These are phyloP conservation scores for Verbascum thapsus DNA, from an alignment of 257 asterid species.

Conservation along the genomic window DNA sequence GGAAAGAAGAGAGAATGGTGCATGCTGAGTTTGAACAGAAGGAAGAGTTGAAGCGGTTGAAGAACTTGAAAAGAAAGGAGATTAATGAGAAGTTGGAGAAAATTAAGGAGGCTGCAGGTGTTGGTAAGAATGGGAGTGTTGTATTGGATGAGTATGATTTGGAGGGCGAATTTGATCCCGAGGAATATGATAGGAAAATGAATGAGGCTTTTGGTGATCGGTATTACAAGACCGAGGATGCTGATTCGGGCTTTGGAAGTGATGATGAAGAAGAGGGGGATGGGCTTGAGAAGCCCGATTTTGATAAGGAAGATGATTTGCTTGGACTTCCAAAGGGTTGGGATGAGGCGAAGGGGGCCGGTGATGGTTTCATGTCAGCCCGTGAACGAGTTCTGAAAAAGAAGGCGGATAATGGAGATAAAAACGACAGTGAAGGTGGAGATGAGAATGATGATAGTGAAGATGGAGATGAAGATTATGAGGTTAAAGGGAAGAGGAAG, in stretches of 20 bases:
- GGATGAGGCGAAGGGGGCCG: slow-evolving; percentile 46
- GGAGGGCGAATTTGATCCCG: slow-evolving; percentile 79
- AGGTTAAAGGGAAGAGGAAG: slow-evolving; percentile 45
- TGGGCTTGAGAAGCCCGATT: slow-evolving; percentile 66
- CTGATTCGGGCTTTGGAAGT: slow-evolving; percentile 64
- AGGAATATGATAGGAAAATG: slow-evolving; percentile 81
- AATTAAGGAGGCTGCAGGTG: slow-evolving; percentile 77
- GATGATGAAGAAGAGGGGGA: slow-evolving; percentile 50
- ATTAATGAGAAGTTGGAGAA: slow-evolving; percentile 74
- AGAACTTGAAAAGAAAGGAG: slow-evolving; percentile 85
- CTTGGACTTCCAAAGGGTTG: slow-evolving; percentile 79
- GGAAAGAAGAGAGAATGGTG: slow-evolving; percentile 76
- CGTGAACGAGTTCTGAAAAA: slow-evolving; percentile 53
- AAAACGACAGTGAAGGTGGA: background rate
- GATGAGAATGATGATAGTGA: no score
- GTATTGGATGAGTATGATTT: slow-evolving; percentile 64
- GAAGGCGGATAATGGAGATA: slow-evolving; percentile 30
- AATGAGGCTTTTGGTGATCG: slow-evolving; percentile 55
- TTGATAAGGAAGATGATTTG: slow-evolving; percentile 81
- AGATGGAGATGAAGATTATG: no score
- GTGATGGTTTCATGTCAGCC: slow-evolving; percentile 51
- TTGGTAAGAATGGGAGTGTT: slow-evolving; percentile 46
- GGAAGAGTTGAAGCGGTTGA: slow-evolving; percentile 83
- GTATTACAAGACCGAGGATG: slow-evolving; percentile 68
- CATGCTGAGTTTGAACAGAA: slow-evolving; percentile 65